phyloP scores from a whole-genome alignment of 768 basidiomycete species.

The Amanita thiersii region DNA sequence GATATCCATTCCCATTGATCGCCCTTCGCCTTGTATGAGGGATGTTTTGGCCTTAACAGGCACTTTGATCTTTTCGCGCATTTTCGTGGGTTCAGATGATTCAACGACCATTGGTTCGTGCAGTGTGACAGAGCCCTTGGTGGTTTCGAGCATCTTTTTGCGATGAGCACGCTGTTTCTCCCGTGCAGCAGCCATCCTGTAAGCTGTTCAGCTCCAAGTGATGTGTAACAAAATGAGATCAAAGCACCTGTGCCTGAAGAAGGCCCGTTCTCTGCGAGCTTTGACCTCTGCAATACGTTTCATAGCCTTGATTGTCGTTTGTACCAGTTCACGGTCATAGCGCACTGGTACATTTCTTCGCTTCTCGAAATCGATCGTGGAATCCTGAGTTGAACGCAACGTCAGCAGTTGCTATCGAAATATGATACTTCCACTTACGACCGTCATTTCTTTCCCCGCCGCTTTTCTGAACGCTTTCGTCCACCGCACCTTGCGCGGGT shows the following conservation, averaged over 20 bases:
- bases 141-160: constrained; percentile 51
- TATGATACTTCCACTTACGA: constrained; percentile 46
- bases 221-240: background rate
- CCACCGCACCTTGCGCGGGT: constrained; percentile 98
- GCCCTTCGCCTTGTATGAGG: constrained; percentile 76
- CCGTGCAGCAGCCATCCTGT: constrained; percentile 77
- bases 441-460: constrained; percentile 98
- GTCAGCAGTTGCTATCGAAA: background rate
- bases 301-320: constrained; percentile 94
- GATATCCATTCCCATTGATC: constrained; percentile 87
- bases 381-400: constrained; percentile 52
- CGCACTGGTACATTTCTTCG: constrained; percentile 94
- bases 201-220: constrained; percentile 8
- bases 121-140: constrained; percentile 53
- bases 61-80: constrained; percentile 75
- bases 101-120: constrained; percentile 51
- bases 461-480: constrained; percentile 99
- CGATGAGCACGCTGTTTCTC: constrained; percentile 73
- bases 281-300: constrained; percentile 92
- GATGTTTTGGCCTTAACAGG: constrained; percentile 56
- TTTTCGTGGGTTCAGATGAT: constrained; percentile 35
- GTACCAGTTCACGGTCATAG: constrained; percentile 90
- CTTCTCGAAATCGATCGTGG: constrained; percentile 98
- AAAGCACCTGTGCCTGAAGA: constrained; percentile 86
- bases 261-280: constrained; percentile 81